Base-by-base conservation (phyloP, 768 basidiomycete species). In the Tulasnella sp. region DNA sequence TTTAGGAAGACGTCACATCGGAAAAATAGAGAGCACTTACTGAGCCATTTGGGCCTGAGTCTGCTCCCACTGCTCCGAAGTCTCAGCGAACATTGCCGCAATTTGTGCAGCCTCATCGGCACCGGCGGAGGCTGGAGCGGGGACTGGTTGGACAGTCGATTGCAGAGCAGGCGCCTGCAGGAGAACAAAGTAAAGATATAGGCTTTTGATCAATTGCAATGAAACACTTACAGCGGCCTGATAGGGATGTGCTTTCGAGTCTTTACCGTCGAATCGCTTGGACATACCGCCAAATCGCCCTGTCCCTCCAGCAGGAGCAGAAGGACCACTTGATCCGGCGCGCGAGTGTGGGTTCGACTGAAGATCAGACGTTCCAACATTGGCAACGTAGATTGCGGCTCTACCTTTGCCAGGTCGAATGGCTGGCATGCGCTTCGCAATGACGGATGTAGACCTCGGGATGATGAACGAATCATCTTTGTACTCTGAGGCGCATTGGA, bases 1-100 rank as follows among this genome's bases (percentile, higher is more conserved):
- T n/a, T 70, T 38, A 70, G 40, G 39, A 29, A 49, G 34, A 52
- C 22, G n/a, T 15, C 49, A 54, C 8, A 19, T 34, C 85, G 83
- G 84, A 81, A 83, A 88, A 77, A 31, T 38, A 36, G 12, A 15
- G 72, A 25, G 89, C 86, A 96, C 96, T 87, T 87, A 99, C 97
- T 94, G 91, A 82, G 96, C 92, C 96, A 99, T 98, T 88, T 97
- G 95, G 88, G 98, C 96, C 86, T 98, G 95, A 82, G 96, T 92
- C 88, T 96, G 93, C 86, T 97, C 93, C 97, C 97, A 99, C 84
- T 96, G 93, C 79, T 93, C 91, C 52, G 91, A 90, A 84, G 95
- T 93, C 77, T 93, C 93, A 83, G 93, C 91, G 83, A 99, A 96
- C 93, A 99, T 97, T 80, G 96, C 96, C n/a, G 91, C 92, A 87